These are phyloP conservation scores for Dictyostelium intermedium DNA, from an alignment of 78 protist species.

Conservation along the genomic window DNA sequence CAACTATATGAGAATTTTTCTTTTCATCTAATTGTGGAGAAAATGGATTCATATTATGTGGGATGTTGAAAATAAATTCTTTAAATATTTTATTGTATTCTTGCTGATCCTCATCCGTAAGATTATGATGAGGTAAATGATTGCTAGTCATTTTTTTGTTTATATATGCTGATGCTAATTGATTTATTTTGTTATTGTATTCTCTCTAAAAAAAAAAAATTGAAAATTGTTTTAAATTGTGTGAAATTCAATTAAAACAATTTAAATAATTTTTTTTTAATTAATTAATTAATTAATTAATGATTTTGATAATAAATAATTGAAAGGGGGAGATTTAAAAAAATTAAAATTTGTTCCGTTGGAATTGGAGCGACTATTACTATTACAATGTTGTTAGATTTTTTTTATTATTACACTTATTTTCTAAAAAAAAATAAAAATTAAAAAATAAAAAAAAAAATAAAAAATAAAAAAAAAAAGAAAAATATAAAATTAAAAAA, in stretches of 20 bases:
- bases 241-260: background rate
- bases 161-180: background rate
- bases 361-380: background rate
- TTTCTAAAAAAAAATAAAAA: no score
- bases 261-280: no score
- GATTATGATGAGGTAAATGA: background rate
- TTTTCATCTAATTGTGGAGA: background rate
- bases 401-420: background rate
- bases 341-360: background rate
- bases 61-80: background rate
- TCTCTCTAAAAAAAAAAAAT: no score
- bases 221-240: background rate
- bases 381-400: background rate
- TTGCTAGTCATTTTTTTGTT: background rate
- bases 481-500: no score
- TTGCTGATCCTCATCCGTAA: background rate
- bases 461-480: no score
- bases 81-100: constrained; percentile 7
- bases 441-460: no score
- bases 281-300: no score
- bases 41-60: constrained; percentile 12
- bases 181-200: background rate
- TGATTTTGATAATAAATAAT: background rate
- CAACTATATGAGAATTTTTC: background rate
- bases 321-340: no score